Base-by-base conservation (phyloP, 192 early-diverging fungal genomes). In the Entophlyctis luteolus region DNA sequence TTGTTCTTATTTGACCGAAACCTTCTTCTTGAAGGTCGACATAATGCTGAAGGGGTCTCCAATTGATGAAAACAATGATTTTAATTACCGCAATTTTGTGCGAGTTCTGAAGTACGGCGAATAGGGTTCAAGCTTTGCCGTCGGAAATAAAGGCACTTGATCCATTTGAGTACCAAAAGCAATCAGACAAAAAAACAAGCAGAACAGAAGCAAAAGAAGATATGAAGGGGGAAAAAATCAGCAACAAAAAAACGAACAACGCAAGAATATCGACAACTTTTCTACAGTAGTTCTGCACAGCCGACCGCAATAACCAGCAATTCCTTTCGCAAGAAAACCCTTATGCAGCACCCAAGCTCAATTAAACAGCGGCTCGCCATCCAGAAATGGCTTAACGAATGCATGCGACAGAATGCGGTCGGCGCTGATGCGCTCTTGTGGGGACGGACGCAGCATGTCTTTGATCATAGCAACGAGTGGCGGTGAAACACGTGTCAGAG, bases 61-160 rank as follows among this genome's bases (percentile, higher is more conserved):
- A 0, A 79, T 94, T 2, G 91, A 91, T 46, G 77, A 81, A 5
- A 84, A 84, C 45, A 55, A 65, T 35, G 76, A 88, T 48, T 92
- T 98, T 70, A 92, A 96, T 75, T 98, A 98, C 77, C 76, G 89
- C 22, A 91, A 95, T 57, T 98, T 93, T 78, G 91, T 93, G 2
- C 77, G 91, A 54, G 90, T 94, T 34, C 79, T 98, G 42, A 98
- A 95, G 78, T 93, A 98, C 65, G 93, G 92, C n/a, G 90, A 92
- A 42, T 42, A n/a, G n/a, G n/a, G n/a, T n/a, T n/a, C n/a, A n/a
- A n/a, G n/a, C n/a, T n/a, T n/a, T n/a, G n/a, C n/a, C n/a, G n/a
- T n/a, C n/a, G n/a, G n/a, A n/a, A n/a, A n/a, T n/a, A n/a, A n/a
- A n/a, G n/a, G n/a, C n/a, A n/a, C n/a, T n/a, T n/a, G n/a, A n/a